Base-by-base conservation (phyloP, 2,329 filamentous ascomycete genomes). In the Cercospora sesami region DNA sequence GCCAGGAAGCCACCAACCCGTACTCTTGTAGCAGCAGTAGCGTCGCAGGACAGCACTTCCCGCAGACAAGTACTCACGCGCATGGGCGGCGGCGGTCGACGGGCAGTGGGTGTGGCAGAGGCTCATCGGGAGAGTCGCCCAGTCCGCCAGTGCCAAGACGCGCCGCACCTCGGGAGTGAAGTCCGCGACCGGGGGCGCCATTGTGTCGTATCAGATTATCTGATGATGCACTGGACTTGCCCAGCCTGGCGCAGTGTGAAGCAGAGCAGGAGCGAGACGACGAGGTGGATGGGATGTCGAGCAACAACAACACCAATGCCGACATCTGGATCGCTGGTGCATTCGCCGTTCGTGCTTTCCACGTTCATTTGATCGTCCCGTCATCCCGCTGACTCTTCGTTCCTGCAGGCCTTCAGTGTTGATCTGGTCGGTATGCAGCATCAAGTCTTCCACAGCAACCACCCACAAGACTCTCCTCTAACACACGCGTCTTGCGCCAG, bases 331-430 rank as follows among this genome's bases (percentile, higher is more conserved):
- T 77, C 66, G 92, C 93, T 58, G 93, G 93, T 65, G 93, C 92
- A 64, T 86, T 91, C 64, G 93, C 93, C 70, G 62, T 61, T n/a
- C 18, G 59, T 45, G 42, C 31, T 14, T 14, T 12, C 30, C 9
- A 14, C 8, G 58, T 53, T 14, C 48, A 23, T 21, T 23, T 26
- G 48, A 23, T 23, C 18, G 14, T 53, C 18, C 48, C 26, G 48
- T 26, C 48, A 53, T 42, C 48, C 18, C 30, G 53, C 53, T 58
- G 53, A 58, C 53, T n/a, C 26, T 16, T 31, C 23, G 23, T 18
- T 33, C 16, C 53, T 18, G 53, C 26, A 61, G 59, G 94, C 93
- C 28, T 93, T 96, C 77, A 90, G 90, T 1, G 91, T 97, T 66
- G 93, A 97, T 78, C 83, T 96, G 60, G 83, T 96, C 16, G 53